A percentile compares a stretch with the other conserved stretches of the same genome.
Conservation (phyloP, 192 early-diverging fungal species). For the Allomyces javanicus region DNA sequence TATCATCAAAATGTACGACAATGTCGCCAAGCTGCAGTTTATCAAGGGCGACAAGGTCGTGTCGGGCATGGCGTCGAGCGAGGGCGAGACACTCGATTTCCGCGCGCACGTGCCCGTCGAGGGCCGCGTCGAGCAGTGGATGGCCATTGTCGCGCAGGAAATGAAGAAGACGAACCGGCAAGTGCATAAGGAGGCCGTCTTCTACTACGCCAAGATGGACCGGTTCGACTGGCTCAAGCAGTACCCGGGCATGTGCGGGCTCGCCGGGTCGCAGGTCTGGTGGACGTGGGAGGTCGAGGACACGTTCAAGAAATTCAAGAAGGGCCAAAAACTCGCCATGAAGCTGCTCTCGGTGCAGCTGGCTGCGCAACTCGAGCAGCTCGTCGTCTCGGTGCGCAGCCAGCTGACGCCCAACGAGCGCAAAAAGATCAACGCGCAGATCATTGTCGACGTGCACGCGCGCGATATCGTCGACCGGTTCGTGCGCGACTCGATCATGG, state of each 20-base stretch:
- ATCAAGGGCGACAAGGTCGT: slow-evolving; percentile 57
- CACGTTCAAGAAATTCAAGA: slow-evolving; percentile 16
- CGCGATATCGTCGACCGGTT: slow-evolving; percentile 72
- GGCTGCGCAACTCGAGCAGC: slow-evolving; percentile 69
- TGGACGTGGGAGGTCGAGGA: slow-evolving; percentile 78
- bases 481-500: slow-evolving; percentile 20
- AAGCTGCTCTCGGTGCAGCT: slow-evolving; percentile 42
- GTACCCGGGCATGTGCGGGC: slow-evolving; percentile 80
- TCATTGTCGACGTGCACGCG: slow-evolving; percentile 97
- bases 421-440: slow-evolving; percentile 59
- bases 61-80: slow-evolving; percentile 68
- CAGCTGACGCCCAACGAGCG: slow-evolving; percentile 75
- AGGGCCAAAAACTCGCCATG: slow-evolving; percentile 22
- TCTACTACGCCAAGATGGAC: slow-evolving; percentile 26
- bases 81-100: slow-evolving; percentile 77
- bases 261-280: slow-evolving; percentile 66
- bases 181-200: slow-evolving; percentile 48
- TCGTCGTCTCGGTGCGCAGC: slow-evolving; percentile 70
- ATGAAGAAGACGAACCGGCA: slow-evolving; percentile 73
- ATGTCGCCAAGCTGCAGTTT: slow-evolving; percentile 64
- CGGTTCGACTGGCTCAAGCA: slow-evolving; percentile 68
- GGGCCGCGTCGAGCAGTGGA: slow-evolving; percentile 92
- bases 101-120: slow-evolving; percentile 55
- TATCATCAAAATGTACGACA: slow-evolving; percentile 99
- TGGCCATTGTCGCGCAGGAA: slow-evolving; percentile 78